These are phyloP conservation scores for Taphrina communis DNA, from an alignment of 1,139 yeast species.

Conservation along the genomic window DNA sequence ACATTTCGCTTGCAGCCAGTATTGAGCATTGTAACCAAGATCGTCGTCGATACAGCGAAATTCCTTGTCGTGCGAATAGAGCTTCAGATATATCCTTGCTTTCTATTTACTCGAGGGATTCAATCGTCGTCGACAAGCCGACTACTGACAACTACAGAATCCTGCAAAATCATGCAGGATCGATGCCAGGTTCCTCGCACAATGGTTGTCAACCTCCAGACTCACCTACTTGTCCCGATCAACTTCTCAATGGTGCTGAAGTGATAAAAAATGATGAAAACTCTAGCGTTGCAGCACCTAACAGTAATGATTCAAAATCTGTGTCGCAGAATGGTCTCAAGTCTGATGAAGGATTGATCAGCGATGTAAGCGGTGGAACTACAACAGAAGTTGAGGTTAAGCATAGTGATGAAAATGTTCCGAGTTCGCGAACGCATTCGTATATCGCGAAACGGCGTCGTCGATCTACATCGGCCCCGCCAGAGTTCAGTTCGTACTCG, in stretches of 20 bases:
- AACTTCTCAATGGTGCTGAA: not conserved
- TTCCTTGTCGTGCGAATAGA: not conserved
- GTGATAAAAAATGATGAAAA: no score
- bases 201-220: constrained; percentile 3
- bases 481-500: not conserved
- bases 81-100: constrained; percentile 5
- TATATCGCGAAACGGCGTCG: not conserved
- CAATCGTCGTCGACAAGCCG: not conserved
- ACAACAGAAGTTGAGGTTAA: not conserved
- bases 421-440: not conserved
- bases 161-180: not conserved
- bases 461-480: not conserved
- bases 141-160: not conserved
- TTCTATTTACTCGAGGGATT: not conserved
- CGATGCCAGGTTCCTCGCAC: not conserved
- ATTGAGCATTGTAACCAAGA: not conserved
- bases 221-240: constrained; percentile 5
- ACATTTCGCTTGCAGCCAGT: constrained; percentile 6
- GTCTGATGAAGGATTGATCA: not conserved
- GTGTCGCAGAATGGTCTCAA: not conserved
- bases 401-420: not conserved
- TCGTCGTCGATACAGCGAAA: not conserved
- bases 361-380: not conserved
- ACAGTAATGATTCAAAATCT: not conserved
- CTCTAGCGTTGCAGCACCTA: not conserved